Base-by-base conservation (phyloP, 331 rosid species). In the Dryas integrifolia region DNA sequence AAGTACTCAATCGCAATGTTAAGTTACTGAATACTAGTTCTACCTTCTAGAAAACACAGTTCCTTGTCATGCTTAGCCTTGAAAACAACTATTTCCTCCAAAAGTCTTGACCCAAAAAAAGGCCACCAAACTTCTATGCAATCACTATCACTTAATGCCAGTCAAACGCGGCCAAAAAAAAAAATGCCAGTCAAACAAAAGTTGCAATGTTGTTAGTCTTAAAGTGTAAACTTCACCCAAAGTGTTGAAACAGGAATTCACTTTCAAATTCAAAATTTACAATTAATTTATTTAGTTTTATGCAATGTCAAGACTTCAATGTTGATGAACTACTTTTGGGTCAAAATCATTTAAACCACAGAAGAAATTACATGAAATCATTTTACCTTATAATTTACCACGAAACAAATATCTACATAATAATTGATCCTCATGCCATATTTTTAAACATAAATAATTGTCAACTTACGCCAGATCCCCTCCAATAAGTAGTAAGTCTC, bases 381-480 rank as follows among this genome's bases (percentile, higher is more conserved):
- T 74, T 67, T 26, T 21, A 78, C 55, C 69, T 56, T 43, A 55
- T 66, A 47, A 66, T 43, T 76, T 79, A 66, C 14, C 14, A 55
- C 6, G 58, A 75, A 82, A 58, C 21, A 43, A 72, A n/a, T 2
- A 41, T 39, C 24, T 9, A 67, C 24, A 45, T 44, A 71, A 59
- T 55, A 58, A 67, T 11, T 48, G 47, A 75, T 48, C 59, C 52
- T 55, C 40, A 78, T 55, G 40, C 49, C 61, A 67, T 66, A 71
- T 70, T 14, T 5, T 61, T 40, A 38, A 60, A 62, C 71, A 75
- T 48, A n/a, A 57, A 71, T 24, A 59, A 46, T 43, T 38, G 66
- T 76, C 71, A 77, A 84, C 99, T 82, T 86, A 95, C 98, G 98
- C 99, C n/a, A 95, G 97, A 87, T 95, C 99, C 51, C 99, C 99